phyloP scores from a whole-genome alignment of 352 stramenopile genomes.

The Thalassiosira sp. region DNA sequence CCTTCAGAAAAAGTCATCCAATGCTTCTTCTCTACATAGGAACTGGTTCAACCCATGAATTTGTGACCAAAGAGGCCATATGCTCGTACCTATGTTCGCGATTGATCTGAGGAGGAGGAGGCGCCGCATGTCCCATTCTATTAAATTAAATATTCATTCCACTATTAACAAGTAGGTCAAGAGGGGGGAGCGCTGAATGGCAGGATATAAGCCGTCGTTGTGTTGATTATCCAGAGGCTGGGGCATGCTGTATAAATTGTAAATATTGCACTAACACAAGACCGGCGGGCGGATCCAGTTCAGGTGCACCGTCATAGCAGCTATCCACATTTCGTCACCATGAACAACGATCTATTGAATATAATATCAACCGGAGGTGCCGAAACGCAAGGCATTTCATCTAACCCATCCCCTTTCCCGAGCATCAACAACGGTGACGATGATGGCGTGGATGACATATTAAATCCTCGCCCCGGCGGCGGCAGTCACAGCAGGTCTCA shows the following conservation, averaged over 20 bases:
- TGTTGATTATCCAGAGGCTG: not conserved
- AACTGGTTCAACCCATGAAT: no score
- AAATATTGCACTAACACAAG: constrained; percentile 5
- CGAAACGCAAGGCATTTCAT: not conserved
- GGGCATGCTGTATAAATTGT: constrained; percentile 6
- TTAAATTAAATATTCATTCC: no score
- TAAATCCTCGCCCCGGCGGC: constrained; percentile 4
- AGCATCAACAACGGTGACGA: not conserved
- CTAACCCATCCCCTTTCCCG: not conserved
- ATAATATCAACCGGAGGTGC: constrained; percentile 9
- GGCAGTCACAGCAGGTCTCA: not conserved
- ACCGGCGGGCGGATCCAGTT: not conserved
- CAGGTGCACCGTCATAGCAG: not conserved
- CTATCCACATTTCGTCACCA: not conserved
- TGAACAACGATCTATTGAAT: constrained; percentile 19
- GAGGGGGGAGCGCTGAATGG: not conserved
- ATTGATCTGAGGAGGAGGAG: no score
- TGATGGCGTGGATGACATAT: constrained; percentile 10
- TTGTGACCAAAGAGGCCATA: no score
- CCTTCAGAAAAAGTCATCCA: no score
- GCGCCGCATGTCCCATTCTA: no score
- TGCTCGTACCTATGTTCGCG: no score
- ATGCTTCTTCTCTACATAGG: no score
- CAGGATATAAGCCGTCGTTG: not conserved
- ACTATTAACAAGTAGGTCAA: not conserved